Base-by-base conservation (phyloP, 164 flowering plant species). In the Dillenia turbinata region DNA sequence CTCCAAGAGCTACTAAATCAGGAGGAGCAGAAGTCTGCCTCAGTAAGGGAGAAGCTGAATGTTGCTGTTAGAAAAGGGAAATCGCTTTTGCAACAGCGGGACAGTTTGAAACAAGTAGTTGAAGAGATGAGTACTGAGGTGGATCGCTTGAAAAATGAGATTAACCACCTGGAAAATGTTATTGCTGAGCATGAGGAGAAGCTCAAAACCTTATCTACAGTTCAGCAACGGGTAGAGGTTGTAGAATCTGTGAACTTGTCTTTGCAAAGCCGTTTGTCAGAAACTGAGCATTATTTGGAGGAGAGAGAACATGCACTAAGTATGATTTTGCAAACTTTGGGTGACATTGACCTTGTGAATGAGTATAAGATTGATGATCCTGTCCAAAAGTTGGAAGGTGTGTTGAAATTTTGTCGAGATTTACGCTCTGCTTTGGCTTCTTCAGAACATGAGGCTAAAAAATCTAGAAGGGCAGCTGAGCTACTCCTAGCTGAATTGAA, bases 41-140 rank as follows among this genome's bases (percentile, higher is more conserved):
- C 95, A 69, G 61, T 79, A 6, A 80, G 97, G 74, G 99, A 95
- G 75, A 95, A 92, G 76, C 72, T 95, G 52, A 92, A 87, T 78
- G 80, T 95, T 72, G 99, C 99, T 8, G 99, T 95, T 63, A 79
- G 92, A 54, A 95, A 92, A 81, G 99, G 98, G 14, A 95, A 95
- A 71, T 84, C 83, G 17, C 69, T 95, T 79, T 95, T 95, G 65
- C 99, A 95, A 61, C 92, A 92, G 68, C 79, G 98, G 47, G 99
- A 95, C 61, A 74, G 79, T 72, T 67, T 95, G 80, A 90, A 88
- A 65, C 92, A 87, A 70, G 75, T 72, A 16, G 72, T 95, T 69
- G 88, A 84, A 64, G 92, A 77, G 63, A 76, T 82, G 82, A 87
- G 67, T 66, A 47, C 65, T 63, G 88, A 86, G 71, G 57, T 87